Conservation (phyloP, 495 filamentous ascomycete genomes). For the Hypoxylon lenormandii region DNA sequence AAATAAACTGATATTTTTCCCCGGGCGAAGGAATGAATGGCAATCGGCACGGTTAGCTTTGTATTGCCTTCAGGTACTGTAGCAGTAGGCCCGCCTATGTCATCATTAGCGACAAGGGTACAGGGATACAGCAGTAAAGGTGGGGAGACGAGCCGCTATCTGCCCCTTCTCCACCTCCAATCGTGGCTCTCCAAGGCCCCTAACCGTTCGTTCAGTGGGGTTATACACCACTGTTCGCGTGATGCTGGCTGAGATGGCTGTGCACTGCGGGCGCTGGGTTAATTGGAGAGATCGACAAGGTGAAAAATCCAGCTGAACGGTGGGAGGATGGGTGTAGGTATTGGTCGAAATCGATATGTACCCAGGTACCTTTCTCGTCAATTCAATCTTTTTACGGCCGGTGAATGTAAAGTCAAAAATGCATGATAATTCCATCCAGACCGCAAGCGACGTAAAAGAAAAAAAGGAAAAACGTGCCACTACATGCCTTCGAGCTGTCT, state of each 20-base stretch:
- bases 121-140: constrained; percentile 15
- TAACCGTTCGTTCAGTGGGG: constrained; percentile 26
- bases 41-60: background rate
- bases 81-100: constrained; percentile 31
- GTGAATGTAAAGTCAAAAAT: constrained; percentile 5
- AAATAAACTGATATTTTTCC: constrained; percentile 4
- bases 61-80: constrained; percentile 9
- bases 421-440: constrained; percentile 19
- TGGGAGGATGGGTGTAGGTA: too few species aligned
- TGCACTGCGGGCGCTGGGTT: background rate
- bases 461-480: constrained; percentile 1
- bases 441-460: constrained; percentile 11
- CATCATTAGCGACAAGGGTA: constrained; percentile 35
- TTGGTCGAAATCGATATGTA: too few species aligned
- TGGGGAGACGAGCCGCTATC: constrained; percentile 40
- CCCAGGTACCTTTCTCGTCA: too few species aligned
- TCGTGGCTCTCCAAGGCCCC: background rate
- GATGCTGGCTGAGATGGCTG: constrained; percentile 20
- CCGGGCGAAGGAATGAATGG: constrained; percentile 5
- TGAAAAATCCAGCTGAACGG: background rate
- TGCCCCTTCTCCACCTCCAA: background rate
- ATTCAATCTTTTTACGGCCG: too few species aligned
- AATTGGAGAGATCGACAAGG: background rate
- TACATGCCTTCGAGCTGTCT: constrained; percentile 1
- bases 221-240: constrained; percentile 40